Percentiles rank a stretch among this genome's conserved stretches.
phyloP scores from a whole-genome alignment of 352 stramenopile species.

The Phytophthora quininea region DNA sequence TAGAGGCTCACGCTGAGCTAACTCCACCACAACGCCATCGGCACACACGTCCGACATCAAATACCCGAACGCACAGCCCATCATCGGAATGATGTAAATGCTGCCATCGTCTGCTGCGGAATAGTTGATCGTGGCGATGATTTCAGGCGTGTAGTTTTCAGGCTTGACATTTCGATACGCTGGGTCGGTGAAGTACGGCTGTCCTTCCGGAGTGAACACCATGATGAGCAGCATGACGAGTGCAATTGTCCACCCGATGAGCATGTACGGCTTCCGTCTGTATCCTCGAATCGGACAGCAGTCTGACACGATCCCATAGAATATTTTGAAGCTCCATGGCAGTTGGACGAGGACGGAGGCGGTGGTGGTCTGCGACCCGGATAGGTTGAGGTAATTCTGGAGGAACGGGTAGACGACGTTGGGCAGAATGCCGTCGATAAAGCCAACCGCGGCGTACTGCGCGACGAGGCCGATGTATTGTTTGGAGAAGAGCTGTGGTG shows the following conservation, averaged over 20 bases:
- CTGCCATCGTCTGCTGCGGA: constrained; percentile 36
- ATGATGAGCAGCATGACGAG: constrained; percentile 49
- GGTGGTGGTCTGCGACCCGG: constrained; percentile 50
- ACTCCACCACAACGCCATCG: constrained; percentile 53
- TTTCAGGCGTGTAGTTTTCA: constrained; percentile 49
- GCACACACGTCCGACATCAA: constrained; percentile 54
- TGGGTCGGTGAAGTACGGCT: constrained; percentile 51
- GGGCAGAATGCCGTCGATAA: constrained; percentile 55
- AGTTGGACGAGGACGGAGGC: constrained; percentile 55
- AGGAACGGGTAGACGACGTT: constrained; percentile 65
- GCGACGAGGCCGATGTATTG: constrained; percentile 55
- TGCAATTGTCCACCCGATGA: constrained; percentile 50
- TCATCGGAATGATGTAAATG: constrained; percentile 54
- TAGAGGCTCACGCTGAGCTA: constrained; percentile 52
- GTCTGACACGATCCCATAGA: constrained; percentile 65
- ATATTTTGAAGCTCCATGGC: constrained; percentile 69
- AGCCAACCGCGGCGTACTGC: constrained; percentile 57
- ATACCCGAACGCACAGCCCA: constrained; percentile 52
- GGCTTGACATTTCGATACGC: constrained; percentile 47
- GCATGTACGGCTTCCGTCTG: constrained; percentile 57
- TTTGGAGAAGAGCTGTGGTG: constrained; percentile 42
- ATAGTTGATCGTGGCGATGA: constrained; percentile 50
- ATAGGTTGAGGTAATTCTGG: constrained; percentile 61
- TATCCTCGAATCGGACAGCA: constrained; percentile 66
- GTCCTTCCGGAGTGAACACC: constrained; percentile 35